Evolutionary conservation across 2,329 filamentous ascomycete species (phyloP), one percentile per base, ranked within the genome.

Genomic region (Arthrobotrys entomopaga): DNA sequence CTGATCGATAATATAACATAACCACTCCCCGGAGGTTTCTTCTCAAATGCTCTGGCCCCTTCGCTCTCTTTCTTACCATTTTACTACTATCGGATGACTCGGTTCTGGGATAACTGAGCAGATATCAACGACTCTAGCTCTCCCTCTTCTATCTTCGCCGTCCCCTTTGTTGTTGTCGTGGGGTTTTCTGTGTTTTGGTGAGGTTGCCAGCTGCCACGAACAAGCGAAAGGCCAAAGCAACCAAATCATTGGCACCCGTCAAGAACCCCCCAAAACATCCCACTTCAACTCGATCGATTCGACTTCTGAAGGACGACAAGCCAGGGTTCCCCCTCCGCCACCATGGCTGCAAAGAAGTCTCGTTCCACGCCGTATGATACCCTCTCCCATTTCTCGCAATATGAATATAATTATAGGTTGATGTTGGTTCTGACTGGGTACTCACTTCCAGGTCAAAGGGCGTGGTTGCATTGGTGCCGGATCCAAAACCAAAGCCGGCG

Each of bases 311-410:
- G n/a, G 29, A 34, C 58, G 50, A 70, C 58, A 38, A 48, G 42
- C 42, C 16, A 65, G 69, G 69, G 69, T 63, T 58, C 53, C 29
- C 48, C 54, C 69, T 50, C 43, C 63, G 63, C 52, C 67, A 66
- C 60, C 15, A 73, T 73, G 69, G 69, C 56, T 60, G 54, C 49
- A 42, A 73, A 73, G 69, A 73, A 61, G 49, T 59, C 50, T 57
- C 29, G 57, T 40, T 26, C 54, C 40, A 73, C 59, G 57, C 15
- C 61, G 61, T 73, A 73, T 24, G 61, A 48, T 61, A 26, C 34
- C 10, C 2, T 29, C 56, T 26, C 40, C 24, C 7, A 42, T 22
- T n/a, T 8, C 19, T 8, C 15, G 5, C 11, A 19, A 7, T 19
- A 20, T 19, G 29, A 13, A 19, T 42, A 48, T 13, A 26, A 24